A percentile compares a stretch with the other conserved stretches of the same genome.
These are phyloP conservation scores for Hirschioporus abietinus DNA, from an alignment of 768 basidiomycete species.

Conservation along the genomic window DNA sequence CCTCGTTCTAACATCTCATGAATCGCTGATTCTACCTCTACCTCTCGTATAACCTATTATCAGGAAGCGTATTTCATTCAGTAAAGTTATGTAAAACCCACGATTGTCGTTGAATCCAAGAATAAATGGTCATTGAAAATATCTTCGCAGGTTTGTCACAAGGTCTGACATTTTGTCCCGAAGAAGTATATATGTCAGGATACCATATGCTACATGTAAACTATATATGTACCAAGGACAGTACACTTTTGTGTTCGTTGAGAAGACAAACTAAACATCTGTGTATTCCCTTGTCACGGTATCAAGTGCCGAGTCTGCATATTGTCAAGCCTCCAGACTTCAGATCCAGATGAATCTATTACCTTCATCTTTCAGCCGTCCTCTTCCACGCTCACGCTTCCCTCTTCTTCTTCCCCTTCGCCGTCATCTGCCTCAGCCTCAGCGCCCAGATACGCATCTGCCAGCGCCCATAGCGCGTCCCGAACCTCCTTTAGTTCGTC, in stretches of 20 bases:
- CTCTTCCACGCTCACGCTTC: neutral
- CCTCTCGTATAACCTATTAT: no score
- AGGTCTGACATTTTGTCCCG: neutral
- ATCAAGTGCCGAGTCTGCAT: neutral
- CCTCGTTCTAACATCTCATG: neutral
- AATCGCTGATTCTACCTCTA: neutral
- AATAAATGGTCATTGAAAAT: neutral
- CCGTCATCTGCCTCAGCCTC: constrained; percentile 25
- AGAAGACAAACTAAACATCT: neutral
- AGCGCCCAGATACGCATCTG: constrained; percentile 32
- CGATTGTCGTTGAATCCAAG: neutral
- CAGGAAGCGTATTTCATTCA: neutral
- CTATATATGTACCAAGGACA: neutral
- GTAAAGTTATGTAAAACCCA: neutral
- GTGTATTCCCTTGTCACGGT: no score
- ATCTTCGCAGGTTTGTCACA: neutral
- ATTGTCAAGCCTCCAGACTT: neutral
- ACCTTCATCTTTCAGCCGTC: neutral
- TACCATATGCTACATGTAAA: neutral
- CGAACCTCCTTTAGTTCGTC: constrained; percentile 56
- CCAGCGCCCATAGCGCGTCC: constrained; percentile 55
- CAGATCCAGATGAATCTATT: neutral
- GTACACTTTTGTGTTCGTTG: neutral
- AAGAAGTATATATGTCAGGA: neutral
- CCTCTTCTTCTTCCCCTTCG: constrained; percentile 17